These are phyloP conservation scores for Protomyces arabidopsidicola DNA, from an alignment of 1,139 yeast genomes.

Conservation along the genomic window DNA sequence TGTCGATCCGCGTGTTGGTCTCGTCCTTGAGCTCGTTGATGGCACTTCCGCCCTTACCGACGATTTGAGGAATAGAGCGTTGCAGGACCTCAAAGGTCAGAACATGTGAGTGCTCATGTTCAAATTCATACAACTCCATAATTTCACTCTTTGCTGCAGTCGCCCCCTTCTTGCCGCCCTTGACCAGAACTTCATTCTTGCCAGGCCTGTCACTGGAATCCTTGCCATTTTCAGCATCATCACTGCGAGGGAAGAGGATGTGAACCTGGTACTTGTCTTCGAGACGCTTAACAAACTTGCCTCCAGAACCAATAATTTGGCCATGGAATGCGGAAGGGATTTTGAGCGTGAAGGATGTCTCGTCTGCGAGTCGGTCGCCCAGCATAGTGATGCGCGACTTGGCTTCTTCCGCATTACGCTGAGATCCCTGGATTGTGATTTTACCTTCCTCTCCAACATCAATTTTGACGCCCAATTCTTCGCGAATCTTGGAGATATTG, in stretches of 20 bases:
- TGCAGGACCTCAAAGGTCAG: constrained; percentile 61
- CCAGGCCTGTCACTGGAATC: constrained; percentile 38
- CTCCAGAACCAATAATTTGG: constrained; percentile 77
- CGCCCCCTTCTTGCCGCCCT: constrained; percentile 91
- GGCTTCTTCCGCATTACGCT: constrained; percentile 74
- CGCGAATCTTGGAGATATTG: constrained; percentile 61
- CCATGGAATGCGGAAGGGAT: constrained; percentile 78
- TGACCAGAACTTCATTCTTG: constrained; percentile 65
- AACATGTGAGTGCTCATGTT: constrained; percentile 76
- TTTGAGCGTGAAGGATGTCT: constrained; percentile 56
- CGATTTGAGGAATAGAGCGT: constrained; percentile 71
- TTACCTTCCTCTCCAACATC: constrained; percentile 60
- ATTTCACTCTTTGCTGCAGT: constrained; percentile 81
- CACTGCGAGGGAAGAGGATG: constrained; percentile 61
- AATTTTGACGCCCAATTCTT: constrained; percentile 73
- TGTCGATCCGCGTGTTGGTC: constrained; percentile 69
- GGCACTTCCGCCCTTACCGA: constrained; percentile 83
- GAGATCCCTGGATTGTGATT: constrained; percentile 67
- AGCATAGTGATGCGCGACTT: constrained; percentile 54
- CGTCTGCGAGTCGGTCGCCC: constrained; percentile 80
- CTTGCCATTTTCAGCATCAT: constrained; percentile 29
- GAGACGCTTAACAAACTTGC: constrained; percentile 74
- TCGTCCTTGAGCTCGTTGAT: constrained; percentile 79
- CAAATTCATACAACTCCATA: constrained; percentile 76
- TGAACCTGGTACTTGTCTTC: constrained; percentile 83